Percentiles rank a stretch among this genome's conserved stretches.
Conservation (phyloP, 31 red algal species). For the Asparagopsis taxiformis region DNA sequence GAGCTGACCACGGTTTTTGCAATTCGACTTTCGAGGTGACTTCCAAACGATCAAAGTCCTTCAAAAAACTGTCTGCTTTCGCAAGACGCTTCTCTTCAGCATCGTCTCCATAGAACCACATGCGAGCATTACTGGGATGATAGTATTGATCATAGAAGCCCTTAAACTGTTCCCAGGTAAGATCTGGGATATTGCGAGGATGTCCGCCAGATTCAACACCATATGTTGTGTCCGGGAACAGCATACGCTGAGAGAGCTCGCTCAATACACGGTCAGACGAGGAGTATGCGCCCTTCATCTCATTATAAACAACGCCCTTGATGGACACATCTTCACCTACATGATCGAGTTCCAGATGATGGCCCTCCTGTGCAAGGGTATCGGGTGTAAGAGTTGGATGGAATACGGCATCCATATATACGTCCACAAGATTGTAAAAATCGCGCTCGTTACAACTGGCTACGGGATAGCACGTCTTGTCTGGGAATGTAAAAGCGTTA, state of each 20-base stretch:
- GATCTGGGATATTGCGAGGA: slow-evolving; percentile 90
- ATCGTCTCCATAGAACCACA: slow-evolving; percentile 99
- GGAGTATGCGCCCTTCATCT: slow-evolving; percentile 99
- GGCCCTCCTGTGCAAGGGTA: slow-evolving; percentile 95
- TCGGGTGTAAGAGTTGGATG: slow-evolving; percentile 93
- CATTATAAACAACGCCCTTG: slow-evolving; percentile 99
- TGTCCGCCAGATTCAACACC: slow-evolving; percentile 96
- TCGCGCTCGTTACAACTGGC: slow-evolving; percentile 93
- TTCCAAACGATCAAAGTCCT: slow-evolving; percentile 67
- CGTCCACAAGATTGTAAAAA: slow-evolving; percentile 99
- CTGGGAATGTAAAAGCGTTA: slow-evolving; percentile 96
- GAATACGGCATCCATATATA: slow-evolving; percentile 98
- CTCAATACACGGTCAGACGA: slow-evolving; percentile 83
- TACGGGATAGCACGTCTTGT: slow-evolving; percentile 97
- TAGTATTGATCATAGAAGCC: slow-evolving; percentile 93
- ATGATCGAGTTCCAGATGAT: slow-evolving; percentile 81
- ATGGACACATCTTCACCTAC: slow-evolving; percentile 49
- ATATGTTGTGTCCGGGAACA: slow-evolving; percentile 98
- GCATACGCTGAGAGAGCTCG: slow-evolving; percentile 75
- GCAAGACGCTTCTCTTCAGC: slow-evolving; percentile 84
- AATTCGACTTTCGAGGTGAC: slow-evolving; percentile 64
- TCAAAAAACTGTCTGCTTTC: slow-evolving; percentile 81
- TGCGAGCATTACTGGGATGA: slow-evolving; percentile 95
- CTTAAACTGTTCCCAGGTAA: slow-evolving; percentile 94
- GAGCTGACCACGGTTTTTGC: slow-evolving; percentile 68